phyloP scores from a whole-genome alignment of 2,329 filamentous ascomycete genomes.

The Penicillium nordicum region DNA sequence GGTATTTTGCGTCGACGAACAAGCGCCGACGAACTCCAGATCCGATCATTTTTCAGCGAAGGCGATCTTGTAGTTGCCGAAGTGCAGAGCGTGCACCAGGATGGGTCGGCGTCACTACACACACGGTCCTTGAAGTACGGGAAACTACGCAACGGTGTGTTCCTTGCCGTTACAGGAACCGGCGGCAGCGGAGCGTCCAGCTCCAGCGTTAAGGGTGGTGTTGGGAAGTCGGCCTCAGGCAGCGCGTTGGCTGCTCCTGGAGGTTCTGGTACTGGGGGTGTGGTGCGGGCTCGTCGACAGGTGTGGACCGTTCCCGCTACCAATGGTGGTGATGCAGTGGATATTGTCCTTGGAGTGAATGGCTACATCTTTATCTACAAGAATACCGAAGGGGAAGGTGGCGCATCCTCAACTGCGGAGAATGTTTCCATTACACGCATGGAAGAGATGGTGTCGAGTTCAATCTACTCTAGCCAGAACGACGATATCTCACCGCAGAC shows the following conservation, averaged over 20 bases:
- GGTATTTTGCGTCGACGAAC: slow-evolving; percentile 88
- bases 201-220: slow-evolving; percentile 32
- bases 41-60: slow-evolving; percentile 94
- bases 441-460: slow-evolving; percentile 80
- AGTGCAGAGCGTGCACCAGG: slow-evolving; percentile 82
- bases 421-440: slow-evolving; percentile 71
- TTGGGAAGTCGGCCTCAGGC: slow-evolving; percentile 51
- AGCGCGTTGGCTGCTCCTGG: slow-evolving; percentile 61
- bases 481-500: slow-evolving; percentile 74
- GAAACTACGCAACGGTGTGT: slow-evolving; percentile 90
- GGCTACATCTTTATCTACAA: slow-evolving; percentile 95
- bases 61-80: slow-evolving; percentile 92
- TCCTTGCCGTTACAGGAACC: slow-evolving; percentile 74
- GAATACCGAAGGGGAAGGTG: slow-evolving; percentile 60
- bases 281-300: slow-evolving; percentile 79
- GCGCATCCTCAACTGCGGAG: slow-evolving; percentile 44
- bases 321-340: slow-evolving; percentile 58
- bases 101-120: slow-evolving; percentile 83
- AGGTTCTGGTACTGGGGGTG: slow-evolving; percentile 54
- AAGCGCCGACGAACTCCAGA: slow-evolving; percentile 94
- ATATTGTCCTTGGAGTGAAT: slow-evolving; percentile 89
- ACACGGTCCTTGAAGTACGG: slow-evolving; percentile 90
- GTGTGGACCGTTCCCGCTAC: slow-evolving; percentile 69
- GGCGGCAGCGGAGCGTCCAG: slow-evolving; percentile 62
- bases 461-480: slow-evolving; percentile 93